These are phyloP conservation scores for Trifolium subterraneum DNA, from an alignment of 306 rosid genomes.

Conservation along the genomic window DNA sequence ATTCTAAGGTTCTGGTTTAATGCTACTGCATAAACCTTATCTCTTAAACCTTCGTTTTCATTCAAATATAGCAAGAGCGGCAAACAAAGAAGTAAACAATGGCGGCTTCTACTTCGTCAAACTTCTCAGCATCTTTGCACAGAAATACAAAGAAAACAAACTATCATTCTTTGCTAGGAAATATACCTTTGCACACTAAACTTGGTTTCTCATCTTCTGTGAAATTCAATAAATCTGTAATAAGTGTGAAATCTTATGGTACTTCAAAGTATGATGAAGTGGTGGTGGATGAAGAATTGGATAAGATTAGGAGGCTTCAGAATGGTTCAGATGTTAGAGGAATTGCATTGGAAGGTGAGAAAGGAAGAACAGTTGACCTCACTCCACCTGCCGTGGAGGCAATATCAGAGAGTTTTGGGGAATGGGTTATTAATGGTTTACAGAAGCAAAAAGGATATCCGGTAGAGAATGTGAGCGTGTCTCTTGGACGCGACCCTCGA, in stretches of 20 bases:
- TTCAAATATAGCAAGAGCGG: conserved; percentile 58
- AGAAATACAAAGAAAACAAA: conserved; percentile 38
- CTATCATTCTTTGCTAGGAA: conserved; percentile 34
- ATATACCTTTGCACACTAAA: conserved; percentile 36
- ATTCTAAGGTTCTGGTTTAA: conserved; percentile 61
- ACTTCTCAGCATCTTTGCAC: conserved; percentile 48
- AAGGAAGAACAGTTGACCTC: conserved; percentile 71
- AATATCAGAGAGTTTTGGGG: conserved; percentile 84
- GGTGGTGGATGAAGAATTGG: conserved; percentile 83
- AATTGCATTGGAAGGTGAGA: conserved; percentile 86
- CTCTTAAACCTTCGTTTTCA: conserved; percentile 35
- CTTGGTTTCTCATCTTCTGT: conserved; percentile 47
- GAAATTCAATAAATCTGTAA: conserved; percentile 26
- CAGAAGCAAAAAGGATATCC: conserved; percentile 51
- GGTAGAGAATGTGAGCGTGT: conserved; percentile 61
- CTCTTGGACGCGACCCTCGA: conserved; percentile 85
- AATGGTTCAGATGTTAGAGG: conserved; percentile 94
- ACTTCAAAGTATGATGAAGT: conserved; percentile 61
- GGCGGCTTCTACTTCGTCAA: conserved; percentile 57
- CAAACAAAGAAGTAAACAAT: conserved; percentile 48
- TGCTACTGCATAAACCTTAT: conserved; percentile 44
- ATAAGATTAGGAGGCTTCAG: conserved; percentile 77
- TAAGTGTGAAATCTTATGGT: conserved; percentile 44
- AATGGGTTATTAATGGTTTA: conserved; percentile 70
- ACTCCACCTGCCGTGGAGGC: conserved; percentile 83